Evolutionary conservation across 129 eudicot species (phyloP).

Genomic region (Oenanthe sinensis): DNA sequence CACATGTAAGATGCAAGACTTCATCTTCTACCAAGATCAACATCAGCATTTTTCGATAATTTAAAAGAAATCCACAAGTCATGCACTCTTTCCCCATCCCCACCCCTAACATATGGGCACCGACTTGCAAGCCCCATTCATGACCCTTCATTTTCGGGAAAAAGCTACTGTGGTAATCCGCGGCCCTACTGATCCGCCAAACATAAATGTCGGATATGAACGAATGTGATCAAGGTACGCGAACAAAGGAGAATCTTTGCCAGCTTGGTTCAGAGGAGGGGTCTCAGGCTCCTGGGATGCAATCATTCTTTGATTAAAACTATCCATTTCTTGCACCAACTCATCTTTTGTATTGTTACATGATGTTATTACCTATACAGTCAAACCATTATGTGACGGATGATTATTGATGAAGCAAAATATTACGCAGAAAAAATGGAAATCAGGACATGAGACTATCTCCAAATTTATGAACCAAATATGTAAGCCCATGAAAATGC

Average conservation of each 20-base stretch:
- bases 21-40: slow-evolving; percentile 6
- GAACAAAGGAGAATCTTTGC: slow-evolving; percentile 25
- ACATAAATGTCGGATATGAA: slow-evolving; percentile 82
- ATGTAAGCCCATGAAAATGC: slow-evolving; percentile 12
- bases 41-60: neutral
- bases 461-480: neutral
- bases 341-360: slow-evolving; percentile 92
- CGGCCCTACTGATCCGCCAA: slow-evolving; percentile 90
- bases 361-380: slow-evolving; percentile 70
- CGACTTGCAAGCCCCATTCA: neutral
- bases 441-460: neutral
- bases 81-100: slow-evolving; percentile 4
- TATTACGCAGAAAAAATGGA: neutral
- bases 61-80: slow-evolving; percentile 13
- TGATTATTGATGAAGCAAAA: neutral
- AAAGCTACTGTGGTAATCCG: slow-evolving; percentile 96
- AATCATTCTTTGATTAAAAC: slow-evolving; percentile 45
- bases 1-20: neutral
- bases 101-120: slow-evolving; percentile 11
- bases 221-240: slow-evolving; percentile 80
- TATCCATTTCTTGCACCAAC: slow-evolving; percentile 72
- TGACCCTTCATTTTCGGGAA: slow-evolving; percentile 39
- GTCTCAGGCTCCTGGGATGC: slow-evolving; percentile 33
- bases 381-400: neutral
- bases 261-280: neutral